Evolutionary conservation across 2,329 filamentous ascomycete species (phyloP).

Genomic region (Talaromyces piceae): DNA sequence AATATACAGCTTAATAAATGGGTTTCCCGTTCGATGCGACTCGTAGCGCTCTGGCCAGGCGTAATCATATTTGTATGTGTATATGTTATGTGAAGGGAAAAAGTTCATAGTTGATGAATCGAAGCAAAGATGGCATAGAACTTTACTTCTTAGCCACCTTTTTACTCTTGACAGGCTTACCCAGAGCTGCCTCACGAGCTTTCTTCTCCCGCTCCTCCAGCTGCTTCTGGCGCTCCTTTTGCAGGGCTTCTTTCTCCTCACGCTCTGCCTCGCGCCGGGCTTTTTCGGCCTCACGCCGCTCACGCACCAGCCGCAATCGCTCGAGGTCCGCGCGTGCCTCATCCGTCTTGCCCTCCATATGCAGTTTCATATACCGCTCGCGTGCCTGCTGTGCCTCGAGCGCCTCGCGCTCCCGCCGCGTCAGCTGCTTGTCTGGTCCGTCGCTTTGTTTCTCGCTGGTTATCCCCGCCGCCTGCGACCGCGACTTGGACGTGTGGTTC

Average conservation of each 20-base stretch:
- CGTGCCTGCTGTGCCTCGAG: slow-evolving; percentile 80
- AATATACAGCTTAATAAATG: too few relatives aligned
- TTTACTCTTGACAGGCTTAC: slow-evolving; percentile 19
- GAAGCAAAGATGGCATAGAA: background rate
- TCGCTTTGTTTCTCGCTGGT: slow-evolving; percentile 24
- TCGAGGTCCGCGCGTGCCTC: slow-evolving; percentile 86
- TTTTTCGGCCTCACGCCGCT: slow-evolving; percentile 78
- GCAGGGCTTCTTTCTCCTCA: slow-evolving; percentile 41
- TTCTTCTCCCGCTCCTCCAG: slow-evolving; percentile 33
- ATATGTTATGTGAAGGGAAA: background rate
- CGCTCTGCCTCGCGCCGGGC: slow-evolving; percentile 72
- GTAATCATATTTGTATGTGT: background rate
- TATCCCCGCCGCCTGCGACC: slow-evolving; percentile 61
- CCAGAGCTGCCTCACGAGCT: slow-evolving; percentile 32
- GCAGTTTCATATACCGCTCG: slow-evolving; percentile 84
- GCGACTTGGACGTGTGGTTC: slow-evolving; percentile 65
- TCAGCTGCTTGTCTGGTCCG: slow-evolving; percentile 45
- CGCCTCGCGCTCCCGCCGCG: slow-evolving; percentile 65
- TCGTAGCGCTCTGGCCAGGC: too few relatives aligned
- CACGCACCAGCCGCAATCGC: slow-evolving; percentile 69
- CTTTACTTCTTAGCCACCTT: slow-evolving; percentile 25
- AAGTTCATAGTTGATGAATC: background rate
- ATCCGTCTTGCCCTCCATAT: slow-evolving; percentile 93
- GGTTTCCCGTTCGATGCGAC: too few relatives aligned
- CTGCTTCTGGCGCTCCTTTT: slow-evolving; percentile 29